phyloP scores from a whole-genome alignment of 106 monocot species.

The Acorus gramineus region DNA sequence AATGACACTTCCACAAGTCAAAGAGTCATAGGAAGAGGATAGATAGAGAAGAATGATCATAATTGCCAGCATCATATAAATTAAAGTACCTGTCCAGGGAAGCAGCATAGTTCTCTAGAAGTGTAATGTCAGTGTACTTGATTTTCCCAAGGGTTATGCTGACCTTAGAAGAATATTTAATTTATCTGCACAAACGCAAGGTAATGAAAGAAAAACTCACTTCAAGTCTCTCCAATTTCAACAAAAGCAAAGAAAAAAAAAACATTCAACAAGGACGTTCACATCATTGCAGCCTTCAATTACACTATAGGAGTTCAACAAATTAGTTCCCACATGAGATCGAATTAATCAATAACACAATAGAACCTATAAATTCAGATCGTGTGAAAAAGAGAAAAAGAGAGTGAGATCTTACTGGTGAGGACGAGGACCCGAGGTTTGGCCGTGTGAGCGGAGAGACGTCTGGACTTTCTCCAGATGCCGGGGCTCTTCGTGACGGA shows the following conservation, averaged over 20 bases:
- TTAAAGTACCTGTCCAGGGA: conserved; percentile 78
- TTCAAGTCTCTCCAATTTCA: no score
- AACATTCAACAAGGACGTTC: neutral
- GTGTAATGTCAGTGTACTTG: conserved; percentile 71
- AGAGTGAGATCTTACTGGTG: conserved; percentile 24
- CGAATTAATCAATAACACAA: no score
- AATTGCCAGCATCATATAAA: neutral
- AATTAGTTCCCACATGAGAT: no score
- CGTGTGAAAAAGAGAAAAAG: neutral
- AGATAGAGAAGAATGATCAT: neutral
- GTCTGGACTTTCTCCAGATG: conserved; percentile 69
- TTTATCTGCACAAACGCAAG: no score
- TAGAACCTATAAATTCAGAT: no score
- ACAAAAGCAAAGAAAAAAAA: neutral
- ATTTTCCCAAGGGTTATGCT: conserved; percentile 87
- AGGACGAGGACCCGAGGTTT: conserved; percentile 72
- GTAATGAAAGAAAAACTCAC: no score
- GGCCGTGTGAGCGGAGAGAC: conserved; percentile 40
- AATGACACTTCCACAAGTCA: no score
- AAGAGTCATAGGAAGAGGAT: neutral
- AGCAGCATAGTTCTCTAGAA: conserved; percentile 92
- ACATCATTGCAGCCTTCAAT: neutral
- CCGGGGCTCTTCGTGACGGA: conserved; percentile 73
- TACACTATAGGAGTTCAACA: no score
- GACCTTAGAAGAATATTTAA: conserved; percentile 25